Evolutionary conservation across 192 early-diverging fungal species (phyloP).

Genomic region (Backusella sp.): DNA sequence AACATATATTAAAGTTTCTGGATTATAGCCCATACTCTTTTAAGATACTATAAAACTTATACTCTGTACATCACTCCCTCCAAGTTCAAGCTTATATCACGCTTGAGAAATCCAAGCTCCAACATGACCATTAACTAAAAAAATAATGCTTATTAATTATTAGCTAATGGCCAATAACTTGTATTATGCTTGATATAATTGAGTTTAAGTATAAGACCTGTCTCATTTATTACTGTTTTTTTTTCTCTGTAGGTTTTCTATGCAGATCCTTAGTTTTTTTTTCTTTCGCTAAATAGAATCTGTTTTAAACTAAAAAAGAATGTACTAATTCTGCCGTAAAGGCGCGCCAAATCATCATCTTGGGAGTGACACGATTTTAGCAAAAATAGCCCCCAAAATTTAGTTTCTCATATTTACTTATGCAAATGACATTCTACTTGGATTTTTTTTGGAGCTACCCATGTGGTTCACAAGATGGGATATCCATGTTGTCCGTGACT

Average conservation of each 20-base stretch:
- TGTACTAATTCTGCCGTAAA: background rate
- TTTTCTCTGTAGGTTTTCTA: background rate
- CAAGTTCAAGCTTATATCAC: background rate
- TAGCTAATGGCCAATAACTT: background rate
- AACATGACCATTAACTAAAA: background rate
- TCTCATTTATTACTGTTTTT: background rate
- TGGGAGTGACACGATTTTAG: background rate
- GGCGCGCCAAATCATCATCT: background rate
- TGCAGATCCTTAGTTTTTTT: background rate
- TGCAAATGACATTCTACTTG: background rate
- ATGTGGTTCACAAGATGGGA: too few relatives aligned
- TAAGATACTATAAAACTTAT: background rate
- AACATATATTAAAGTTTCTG: background rate
- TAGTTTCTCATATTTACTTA: too few relatives aligned
- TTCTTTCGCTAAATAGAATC: background rate
- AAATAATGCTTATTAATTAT: background rate
- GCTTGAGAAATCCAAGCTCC: background rate
- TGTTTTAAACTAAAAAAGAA: background rate
- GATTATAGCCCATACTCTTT: background rate
- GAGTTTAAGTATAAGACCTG: background rate
- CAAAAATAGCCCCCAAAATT: background rate
- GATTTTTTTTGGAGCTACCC: background rate
- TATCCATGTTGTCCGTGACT: background rate
- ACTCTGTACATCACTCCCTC: background rate
- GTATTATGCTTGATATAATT: background rate